phyloP scores from a whole-genome alignment of 2,329 filamentous ascomycete genomes.

The Sphaerostilbella broomeana region DNA sequence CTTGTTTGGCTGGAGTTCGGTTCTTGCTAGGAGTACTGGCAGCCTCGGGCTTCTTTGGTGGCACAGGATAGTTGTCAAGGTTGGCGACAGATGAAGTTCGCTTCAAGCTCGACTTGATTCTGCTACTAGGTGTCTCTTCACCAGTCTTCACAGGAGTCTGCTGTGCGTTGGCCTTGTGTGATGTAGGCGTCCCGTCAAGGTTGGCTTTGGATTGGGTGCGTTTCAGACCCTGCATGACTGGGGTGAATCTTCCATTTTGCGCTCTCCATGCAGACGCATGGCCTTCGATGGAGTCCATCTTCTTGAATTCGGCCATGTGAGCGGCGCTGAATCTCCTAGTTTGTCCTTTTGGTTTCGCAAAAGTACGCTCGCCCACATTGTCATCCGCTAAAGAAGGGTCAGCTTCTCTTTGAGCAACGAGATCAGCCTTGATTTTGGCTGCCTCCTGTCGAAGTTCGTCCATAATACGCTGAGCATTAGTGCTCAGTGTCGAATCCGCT shows the following conservation, averaged over 20 bases:
- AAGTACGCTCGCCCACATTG: slow-evolving; percentile 53
- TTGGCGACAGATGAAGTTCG: slow-evolving; percentile 28
- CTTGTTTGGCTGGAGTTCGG: slow-evolving; percentile 6
- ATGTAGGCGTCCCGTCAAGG: slow-evolving; percentile 30
- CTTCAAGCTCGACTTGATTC: slow-evolving; percentile 31
- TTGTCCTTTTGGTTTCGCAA: slow-evolving; percentile 74
- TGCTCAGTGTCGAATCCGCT: slow-evolving; percentile 49
- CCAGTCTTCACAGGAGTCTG: slow-evolving; percentile 53
- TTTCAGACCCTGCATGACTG: slow-evolving; percentile 34
- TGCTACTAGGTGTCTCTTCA: slow-evolving; percentile 46
- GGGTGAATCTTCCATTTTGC: slow-evolving; percentile 47
- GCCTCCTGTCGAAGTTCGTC: slow-evolving; percentile 66
- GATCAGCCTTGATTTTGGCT: slow-evolving; percentile 60
- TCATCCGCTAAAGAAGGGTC: slow-evolving; percentile 28
- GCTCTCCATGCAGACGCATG: slow-evolving; percentile 74
- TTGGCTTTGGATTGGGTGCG: slow-evolving; percentile 40
- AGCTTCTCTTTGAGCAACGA: slow-evolving; percentile 55
- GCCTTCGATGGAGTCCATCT: slow-evolving; percentile 92
- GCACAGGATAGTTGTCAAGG: slow-evolving; percentile 23
- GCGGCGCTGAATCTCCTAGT: slow-evolving; percentile 73
- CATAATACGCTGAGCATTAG: slow-evolving; percentile 55
- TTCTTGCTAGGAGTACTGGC: slow-evolving; percentile 17
- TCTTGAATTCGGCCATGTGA: slow-evolving; percentile 86
- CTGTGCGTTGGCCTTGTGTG: slow-evolving; percentile 41
- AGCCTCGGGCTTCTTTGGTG: slow-evolving; percentile 22